phyloP scores from a whole-genome alignment of 257 asterid genomes.

The Echium plantagineum region DNA sequence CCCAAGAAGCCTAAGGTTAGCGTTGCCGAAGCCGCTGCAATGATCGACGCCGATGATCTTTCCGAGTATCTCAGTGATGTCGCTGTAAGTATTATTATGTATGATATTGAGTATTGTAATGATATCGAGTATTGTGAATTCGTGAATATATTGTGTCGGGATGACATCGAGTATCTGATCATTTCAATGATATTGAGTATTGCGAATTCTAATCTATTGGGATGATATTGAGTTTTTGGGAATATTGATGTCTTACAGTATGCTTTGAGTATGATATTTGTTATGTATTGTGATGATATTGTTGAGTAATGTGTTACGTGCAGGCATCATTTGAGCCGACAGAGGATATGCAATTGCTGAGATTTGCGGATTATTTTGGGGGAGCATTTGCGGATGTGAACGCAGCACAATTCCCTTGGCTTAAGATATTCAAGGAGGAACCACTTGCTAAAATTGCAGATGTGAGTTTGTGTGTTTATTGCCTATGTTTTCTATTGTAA shows the following conservation, averaged over 20 bases:
- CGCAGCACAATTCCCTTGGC: not conserved
- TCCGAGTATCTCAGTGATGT: conserved; percentile 46
- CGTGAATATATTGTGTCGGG: too few relatives aligned
- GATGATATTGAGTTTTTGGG: too few relatives aligned
- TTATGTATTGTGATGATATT: not conserved
- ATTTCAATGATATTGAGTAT: too few relatives aligned
- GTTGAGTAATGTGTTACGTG: not conserved
- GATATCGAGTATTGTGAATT: not conserved
- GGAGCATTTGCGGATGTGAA: not conserved
- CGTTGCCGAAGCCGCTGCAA: conserved; percentile 67
- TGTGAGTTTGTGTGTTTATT: not conserved
- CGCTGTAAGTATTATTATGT: conserved; percentile 28
- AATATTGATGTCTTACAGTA: too few relatives aligned
- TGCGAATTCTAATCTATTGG: too few relatives aligned
- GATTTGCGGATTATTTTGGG: conserved; percentile 1
- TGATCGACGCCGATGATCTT: conserved; percentile 60
- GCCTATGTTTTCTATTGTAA: not conserved
- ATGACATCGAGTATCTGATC: not conserved
- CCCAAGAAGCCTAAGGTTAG: conserved; percentile 62
- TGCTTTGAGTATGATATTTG: too few relatives aligned
- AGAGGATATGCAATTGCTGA: not conserved
- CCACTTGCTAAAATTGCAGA: not conserved
- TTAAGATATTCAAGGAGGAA: not conserved
- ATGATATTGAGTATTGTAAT: not conserved
- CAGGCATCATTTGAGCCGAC: not conserved